Percentiles rank a stretch among this genome's conserved stretches.
These are phyloP conservation scores for Lipomyces sp. DNA, from an alignment of 805 yeast genomes.

Conservation along the genomic window DNA sequence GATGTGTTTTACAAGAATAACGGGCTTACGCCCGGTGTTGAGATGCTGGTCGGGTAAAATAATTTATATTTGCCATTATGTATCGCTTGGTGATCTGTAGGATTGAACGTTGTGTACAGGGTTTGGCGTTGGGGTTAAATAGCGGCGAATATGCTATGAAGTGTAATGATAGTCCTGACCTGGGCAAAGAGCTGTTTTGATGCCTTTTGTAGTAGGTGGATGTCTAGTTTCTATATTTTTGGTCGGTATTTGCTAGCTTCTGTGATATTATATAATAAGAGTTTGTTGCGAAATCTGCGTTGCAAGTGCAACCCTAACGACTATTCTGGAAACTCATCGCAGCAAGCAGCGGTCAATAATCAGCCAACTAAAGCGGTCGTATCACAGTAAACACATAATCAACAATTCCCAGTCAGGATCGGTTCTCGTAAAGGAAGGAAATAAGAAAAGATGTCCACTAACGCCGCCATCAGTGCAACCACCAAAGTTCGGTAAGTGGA, in stretches of 20 bases:
- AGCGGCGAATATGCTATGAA: background rate
- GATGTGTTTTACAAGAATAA: slow-evolving; percentile 9
- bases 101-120: background rate
- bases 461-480: background rate
- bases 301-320: too few relatives aligned
- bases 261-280: too few relatives aligned
- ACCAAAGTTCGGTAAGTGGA: slow-evolving; percentile 4
- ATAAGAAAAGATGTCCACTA: background rate
- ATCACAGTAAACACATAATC: background rate
- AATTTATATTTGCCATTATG: background rate
- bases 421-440: background rate
- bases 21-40: background rate
- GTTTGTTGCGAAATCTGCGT: too few relatives aligned
- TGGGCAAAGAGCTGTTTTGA: too few relatives aligned
- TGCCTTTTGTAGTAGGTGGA: too few relatives aligned
- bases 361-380: background rate
- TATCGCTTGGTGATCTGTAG: background rate
- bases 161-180: background rate
- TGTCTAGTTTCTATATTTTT: too few relatives aligned
- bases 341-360: too few relatives aligned
- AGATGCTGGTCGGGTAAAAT: background rate
- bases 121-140: background rate
- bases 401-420: background rate
- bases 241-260: too few relatives aligned
- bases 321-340: too few relatives aligned